phyloP scores from a whole-genome alignment of 495 filamentous ascomycete species.

The Wilcoxina mikolae region DNA sequence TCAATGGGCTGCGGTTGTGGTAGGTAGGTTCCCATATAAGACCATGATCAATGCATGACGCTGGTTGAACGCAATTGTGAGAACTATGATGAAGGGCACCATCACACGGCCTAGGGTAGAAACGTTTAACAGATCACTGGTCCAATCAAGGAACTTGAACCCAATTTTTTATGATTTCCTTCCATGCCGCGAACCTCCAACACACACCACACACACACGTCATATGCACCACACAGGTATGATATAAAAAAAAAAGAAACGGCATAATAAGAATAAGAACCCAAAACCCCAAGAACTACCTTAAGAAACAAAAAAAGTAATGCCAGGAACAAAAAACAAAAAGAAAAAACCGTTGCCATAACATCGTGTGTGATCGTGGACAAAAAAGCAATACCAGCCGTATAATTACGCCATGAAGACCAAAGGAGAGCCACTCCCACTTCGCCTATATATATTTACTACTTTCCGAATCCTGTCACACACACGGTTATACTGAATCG shows the following conservation, averaged over 20 bases:
- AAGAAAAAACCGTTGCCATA: background rate
- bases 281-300: slow-evolving; percentile 14
- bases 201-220: background rate
- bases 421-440: background rate
- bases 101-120: no score
- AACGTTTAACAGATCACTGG: background rate
- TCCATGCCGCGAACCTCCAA: background rate
- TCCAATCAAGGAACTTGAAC: background rate
- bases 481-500: background rate
- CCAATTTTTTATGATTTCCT: background rate
- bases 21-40: background rate
- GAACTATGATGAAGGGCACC: no score
- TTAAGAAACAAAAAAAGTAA: background rate
- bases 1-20: background rate
- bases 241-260: background rate
- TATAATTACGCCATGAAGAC: slow-evolving; percentile 22
- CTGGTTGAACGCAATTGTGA: no score
- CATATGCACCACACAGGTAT: background rate
- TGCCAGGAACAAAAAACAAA: slow-evolving; percentile 10
- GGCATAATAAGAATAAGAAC: slow-evolving; percentile 5
- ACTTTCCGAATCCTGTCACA: background rate
- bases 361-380: background rate
- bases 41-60: background rate
- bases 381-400: slow-evolving; percentile 15
- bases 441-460: slow-evolving; percentile 1